Percentiles rank a stretch among this genome's conserved stretches.
Conservation (phyloP, 2,329 filamentous ascomycete species). For the Penicillium sp. region DNA sequence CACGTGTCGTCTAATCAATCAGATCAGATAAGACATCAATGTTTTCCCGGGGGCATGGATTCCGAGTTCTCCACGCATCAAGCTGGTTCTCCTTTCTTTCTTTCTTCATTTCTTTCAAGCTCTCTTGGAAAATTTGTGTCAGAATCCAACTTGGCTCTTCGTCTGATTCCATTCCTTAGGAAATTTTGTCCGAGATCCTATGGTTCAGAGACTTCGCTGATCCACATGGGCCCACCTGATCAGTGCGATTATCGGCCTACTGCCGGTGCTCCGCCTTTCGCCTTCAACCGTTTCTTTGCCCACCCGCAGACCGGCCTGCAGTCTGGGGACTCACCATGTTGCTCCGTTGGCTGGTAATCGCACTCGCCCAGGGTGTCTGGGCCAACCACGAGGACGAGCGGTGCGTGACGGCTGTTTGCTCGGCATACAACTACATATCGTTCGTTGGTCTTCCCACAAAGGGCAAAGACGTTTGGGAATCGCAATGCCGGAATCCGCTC, state of each 20-base stretch:
- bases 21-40: conserved; percentile 13
- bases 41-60: not conserved
- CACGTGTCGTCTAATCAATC: conserved; percentile 12
- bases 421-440: conserved; percentile 27
- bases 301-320: not conserved
- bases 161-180: too few species aligned
- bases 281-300: conserved; percentile 2
- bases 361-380: conserved; percentile 5
- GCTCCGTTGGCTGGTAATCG: conserved; percentile 14
- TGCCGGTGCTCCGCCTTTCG: conserved; percentile 8
- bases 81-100: not conserved
- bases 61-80: not conserved
- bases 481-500: conserved; percentile 28
- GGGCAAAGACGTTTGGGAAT: conserved; percentile 17
- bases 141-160: not conserved
- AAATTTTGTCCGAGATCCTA: not conserved
- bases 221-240: conserved; percentile 7
- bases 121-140: not conserved
- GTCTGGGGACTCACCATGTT: conserved; percentile 16
- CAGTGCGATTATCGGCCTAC: conserved; percentile 11
- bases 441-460: conserved; percentile 20
- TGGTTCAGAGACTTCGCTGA: conserved; percentile 5
- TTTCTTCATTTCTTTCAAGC: too few species aligned
- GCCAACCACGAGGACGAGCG: conserved; percentile 18
- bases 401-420: conserved; percentile 29